These are phyloP conservation scores for Sanghuangporus sanghuang DNA, from an alignment of 1,284 basidiomycete genomes.

Conservation along the genomic window DNA sequence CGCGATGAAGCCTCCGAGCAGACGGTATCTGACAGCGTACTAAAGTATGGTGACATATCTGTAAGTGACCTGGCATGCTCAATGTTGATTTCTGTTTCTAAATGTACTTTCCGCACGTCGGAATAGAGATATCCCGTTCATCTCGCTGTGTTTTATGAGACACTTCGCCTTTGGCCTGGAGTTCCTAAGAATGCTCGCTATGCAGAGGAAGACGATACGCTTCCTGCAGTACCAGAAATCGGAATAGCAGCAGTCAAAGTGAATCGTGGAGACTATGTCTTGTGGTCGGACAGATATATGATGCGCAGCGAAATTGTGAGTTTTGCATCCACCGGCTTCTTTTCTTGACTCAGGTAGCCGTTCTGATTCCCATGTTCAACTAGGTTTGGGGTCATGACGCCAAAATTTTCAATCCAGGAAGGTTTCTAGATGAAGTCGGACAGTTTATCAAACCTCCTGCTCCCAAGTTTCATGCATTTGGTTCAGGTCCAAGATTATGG, in stretches of 20 bases:
- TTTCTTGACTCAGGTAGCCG: not conserved
- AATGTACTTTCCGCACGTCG: not conserved
- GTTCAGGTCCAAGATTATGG: constrained; percentile 23
- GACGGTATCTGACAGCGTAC: not conserved
- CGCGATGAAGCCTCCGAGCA: constrained; percentile 19
- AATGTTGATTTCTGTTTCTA: not conserved
- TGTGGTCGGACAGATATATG: constrained; percentile 26
- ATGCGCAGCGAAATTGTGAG: constrained; percentile 21
- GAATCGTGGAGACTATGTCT: constrained; percentile 23
- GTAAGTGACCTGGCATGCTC: not conserved
- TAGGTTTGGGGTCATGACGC: not conserved
- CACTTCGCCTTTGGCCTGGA: constrained; percentile 26
- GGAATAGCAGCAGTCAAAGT: constrained; percentile 19
- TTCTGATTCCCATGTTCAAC: not conserved
- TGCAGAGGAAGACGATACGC: constrained; percentile 22
- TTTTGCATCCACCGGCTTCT: constrained; percentile 21
- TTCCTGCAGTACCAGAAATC: constrained; percentile 22
- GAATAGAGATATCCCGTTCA: constrained; percentile 21
- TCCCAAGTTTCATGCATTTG: constrained; percentile 24
- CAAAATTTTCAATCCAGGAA: constrained; percentile 21
- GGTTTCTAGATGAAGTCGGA: constrained; percentile 21
- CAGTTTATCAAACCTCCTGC: constrained; percentile 20
- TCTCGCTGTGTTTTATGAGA: constrained; percentile 26
- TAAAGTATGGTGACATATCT: constrained; percentile 11
- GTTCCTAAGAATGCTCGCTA: constrained; percentile 25